Percentiles rank a stretch among this genome's conserved stretches.
phyloP scores from a whole-genome alignment of 1,284 basidiomycete species.

The Stereum hirsutum region DNA sequence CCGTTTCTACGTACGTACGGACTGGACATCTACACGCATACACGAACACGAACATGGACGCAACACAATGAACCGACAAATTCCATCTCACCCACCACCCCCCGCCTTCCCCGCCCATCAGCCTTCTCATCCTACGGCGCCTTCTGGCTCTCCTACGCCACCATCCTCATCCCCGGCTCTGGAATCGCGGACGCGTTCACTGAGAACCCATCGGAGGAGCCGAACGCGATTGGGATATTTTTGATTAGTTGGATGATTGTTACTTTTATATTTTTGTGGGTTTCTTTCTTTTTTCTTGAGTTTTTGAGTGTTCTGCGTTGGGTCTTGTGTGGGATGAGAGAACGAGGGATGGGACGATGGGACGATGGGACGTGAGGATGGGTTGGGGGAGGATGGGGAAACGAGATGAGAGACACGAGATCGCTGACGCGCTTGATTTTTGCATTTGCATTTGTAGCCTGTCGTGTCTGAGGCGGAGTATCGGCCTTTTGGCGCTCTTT shows the following conservation, averaged over 20 bases:
- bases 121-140: slow-evolving; percentile 80
- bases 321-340: too few species aligned
- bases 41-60: too few species aligned
- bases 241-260: slow-evolving; percentile 65
- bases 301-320: too few species aligned
- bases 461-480: slow-evolving; percentile 55
- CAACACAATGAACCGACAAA: too few species aligned
- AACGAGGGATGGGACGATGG: too few species aligned
- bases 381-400: too few species aligned
- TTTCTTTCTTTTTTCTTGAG: slow-evolving; percentile 8
- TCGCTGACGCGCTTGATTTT: background rate
- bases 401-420: too few species aligned
- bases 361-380: too few species aligned
- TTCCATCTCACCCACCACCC: too few species aligned
- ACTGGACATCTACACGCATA: too few species aligned
- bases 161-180: slow-evolving; percentile 54
- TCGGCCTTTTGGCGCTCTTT: slow-evolving; percentile 65
- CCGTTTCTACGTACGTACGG: too few species aligned
- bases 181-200: slow-evolving; percentile 48
- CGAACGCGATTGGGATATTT: slow-evolving; percentile 56
- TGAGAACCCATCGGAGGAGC: slow-evolving; percentile 30
- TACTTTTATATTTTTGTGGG: slow-evolving; percentile 54
- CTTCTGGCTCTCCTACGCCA: slow-evolving; percentile 78
- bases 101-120: slow-evolving; percentile 27
- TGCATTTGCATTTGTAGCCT: slow-evolving; percentile 29